Evolutionary conservation across 1,139 yeast species (phyloP).

Genomic region (Debaryomyces coudertii): DNA sequence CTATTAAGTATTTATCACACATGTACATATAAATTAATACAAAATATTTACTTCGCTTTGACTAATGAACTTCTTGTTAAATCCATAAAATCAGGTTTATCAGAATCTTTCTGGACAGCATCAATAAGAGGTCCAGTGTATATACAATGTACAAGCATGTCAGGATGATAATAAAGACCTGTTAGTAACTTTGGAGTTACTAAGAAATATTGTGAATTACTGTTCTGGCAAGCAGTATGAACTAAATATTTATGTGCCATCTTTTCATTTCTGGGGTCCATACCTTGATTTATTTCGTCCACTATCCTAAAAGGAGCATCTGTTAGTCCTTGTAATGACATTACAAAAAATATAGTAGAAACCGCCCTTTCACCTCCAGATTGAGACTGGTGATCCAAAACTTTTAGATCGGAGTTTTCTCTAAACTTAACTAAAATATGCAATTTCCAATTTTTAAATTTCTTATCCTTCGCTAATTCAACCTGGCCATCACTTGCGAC

Average conservation of each 20-base stretch:
- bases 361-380: constrained; percentile 99
- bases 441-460: constrained; percentile 77
- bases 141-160: constrained; percentile 88
- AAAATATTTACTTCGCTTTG: constrained; percentile 7
- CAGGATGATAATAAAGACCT: constrained; percentile 73
- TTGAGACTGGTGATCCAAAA: constrained; percentile 82
- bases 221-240: constrained; percentile 71
- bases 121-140: constrained; percentile 61
- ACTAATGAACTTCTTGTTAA: constrained; percentile 20
- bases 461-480: constrained; percentile 53
- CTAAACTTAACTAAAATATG: constrained; percentile 87
- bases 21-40: constrained; percentile 8
- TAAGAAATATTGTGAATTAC: constrained; percentile 77
- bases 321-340: constrained; percentile 90
- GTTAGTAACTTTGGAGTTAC: constrained; percentile 92
- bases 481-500: constrained; percentile 91
- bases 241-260: constrained; percentile 87
- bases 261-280: constrained; percentile 94
- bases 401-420: constrained; percentile 67
- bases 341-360: constrained; percentile 85
- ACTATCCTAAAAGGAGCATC: constrained; percentile 92
- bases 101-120: constrained; percentile 22
- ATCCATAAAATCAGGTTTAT: constrained; percentile 35
- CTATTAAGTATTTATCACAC: constrained; percentile 17
- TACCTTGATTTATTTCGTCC: constrained; percentile 98